Conservation (phyloP, 2,329 filamentous ascomycete species). For the Basipetospora chlamydospora region DNA sequence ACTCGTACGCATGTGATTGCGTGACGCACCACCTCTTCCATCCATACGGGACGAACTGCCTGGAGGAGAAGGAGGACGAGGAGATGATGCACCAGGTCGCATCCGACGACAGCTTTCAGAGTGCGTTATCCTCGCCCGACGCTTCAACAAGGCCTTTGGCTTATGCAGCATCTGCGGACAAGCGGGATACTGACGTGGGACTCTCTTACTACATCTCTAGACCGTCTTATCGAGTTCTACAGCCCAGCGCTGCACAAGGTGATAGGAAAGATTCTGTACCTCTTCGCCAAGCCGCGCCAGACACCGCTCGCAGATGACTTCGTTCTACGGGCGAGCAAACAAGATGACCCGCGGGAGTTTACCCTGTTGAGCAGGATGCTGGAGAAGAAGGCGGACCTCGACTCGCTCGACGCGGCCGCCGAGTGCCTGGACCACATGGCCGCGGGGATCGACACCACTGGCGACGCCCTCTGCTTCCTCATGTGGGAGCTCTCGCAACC, state of each 20-base stretch:
- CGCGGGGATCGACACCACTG: constrained; percentile 58
- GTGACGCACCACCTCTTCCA: constrained; percentile 57
- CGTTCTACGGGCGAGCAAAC: constrained; percentile 35
- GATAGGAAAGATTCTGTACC: constrained; percentile 27
- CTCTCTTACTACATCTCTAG: too few relatives aligned
- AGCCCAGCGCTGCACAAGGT: constrained; percentile 34
- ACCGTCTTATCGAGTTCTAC: constrained; percentile 45
- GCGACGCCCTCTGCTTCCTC: constrained; percentile 54
- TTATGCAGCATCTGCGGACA: too few relatives aligned
- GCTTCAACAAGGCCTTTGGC: too few relatives aligned
- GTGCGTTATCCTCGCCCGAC: constrained; percentile 23
- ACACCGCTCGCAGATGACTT: constrained; percentile 45
- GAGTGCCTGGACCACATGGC: constrained; percentile 61
- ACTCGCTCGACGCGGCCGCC: constrained; percentile 42
- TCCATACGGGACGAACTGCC: constrained; percentile 46
- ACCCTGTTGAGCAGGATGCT: constrained; percentile 45
- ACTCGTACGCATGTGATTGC: constrained; percentile 56
- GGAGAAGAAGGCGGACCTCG: constrained; percentile 34
- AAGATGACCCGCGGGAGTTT: constrained; percentile 32
- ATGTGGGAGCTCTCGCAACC: constrained; percentile 58
- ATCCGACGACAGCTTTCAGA: constrained; percentile 52
- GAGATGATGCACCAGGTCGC: constrained; percentile 55
- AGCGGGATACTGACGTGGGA: too few relatives aligned
- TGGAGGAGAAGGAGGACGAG: constrained; percentile 39
- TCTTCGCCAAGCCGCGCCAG: constrained; percentile 38